Evolutionary conservation across 2,329 filamentous ascomycete species (phyloP).

Genomic region (Raffaelea albimanens): DNA sequence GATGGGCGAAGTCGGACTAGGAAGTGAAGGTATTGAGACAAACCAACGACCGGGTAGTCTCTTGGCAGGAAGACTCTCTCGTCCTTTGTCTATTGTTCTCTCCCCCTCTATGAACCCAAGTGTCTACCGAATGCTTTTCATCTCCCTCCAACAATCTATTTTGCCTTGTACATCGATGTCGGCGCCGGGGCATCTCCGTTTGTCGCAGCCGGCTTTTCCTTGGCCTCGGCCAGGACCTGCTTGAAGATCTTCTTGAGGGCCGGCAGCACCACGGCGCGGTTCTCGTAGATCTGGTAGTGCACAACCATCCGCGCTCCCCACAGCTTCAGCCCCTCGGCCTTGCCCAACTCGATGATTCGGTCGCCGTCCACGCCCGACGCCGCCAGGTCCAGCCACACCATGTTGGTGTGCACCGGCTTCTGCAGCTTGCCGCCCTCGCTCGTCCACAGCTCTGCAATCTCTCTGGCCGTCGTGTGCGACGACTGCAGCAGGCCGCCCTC

Average conservation of each 20-base stretch:
- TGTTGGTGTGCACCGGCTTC: conserved; percentile 76
- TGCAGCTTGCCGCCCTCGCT: conserved; percentile 57
- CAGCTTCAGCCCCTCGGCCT: conserved; percentile 32
- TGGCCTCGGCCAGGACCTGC: conserved; percentile 17
- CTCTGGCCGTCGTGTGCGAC: conserved; percentile 53
- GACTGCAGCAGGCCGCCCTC: conserved; percentile 52
- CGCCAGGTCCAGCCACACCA: conserved; percentile 75
- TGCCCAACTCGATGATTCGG: conserved; percentile 29
- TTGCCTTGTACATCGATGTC: not conserved
- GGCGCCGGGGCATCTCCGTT: not conserved
- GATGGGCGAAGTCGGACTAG: no score
- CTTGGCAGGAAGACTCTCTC: no score
- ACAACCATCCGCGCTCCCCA: conserved; percentile 33
- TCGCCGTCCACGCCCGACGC: conserved; percentile 42
- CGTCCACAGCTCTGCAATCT: conserved; percentile 55
- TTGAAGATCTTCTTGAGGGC: conserved; percentile 48
- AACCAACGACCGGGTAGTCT: no score
- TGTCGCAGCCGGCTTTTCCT: not conserved
- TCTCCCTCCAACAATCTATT: no score
- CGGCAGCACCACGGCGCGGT: conserved; percentile 48
- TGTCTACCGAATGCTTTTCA: no score
- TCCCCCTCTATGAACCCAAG: no score
- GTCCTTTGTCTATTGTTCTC: no score
- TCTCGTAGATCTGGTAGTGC: conserved; percentile 53
- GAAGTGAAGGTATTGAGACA: no score